Evolutionary conservation across 2,329 filamentous ascomycete genomes (phyloP).

Genomic region (Arthrobotrys pseudoclavata): DNA sequence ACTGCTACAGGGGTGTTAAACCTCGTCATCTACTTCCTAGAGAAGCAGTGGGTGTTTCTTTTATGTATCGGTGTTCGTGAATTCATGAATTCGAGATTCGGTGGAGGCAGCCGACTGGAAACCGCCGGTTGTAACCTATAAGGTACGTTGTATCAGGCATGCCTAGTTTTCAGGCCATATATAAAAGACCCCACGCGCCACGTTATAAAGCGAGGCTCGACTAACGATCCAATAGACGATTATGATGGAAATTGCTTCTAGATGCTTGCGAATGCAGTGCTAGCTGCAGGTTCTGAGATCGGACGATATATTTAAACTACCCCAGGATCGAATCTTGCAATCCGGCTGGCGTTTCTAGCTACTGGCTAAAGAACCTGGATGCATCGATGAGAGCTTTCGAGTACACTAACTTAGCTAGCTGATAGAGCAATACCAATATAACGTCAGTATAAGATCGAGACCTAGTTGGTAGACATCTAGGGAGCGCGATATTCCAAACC

Average conservation of each 20-base stretch:
- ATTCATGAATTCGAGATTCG: neutral
- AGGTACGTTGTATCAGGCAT: slow-evolving; percentile 29
- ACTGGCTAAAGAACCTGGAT: neutral
- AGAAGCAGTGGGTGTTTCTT: neutral
- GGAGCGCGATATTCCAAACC: neutral
- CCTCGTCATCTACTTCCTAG: neutral
- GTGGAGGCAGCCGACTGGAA: slow-evolving; percentile 1
- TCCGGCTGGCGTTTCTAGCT: neutral
- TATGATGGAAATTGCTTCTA: neutral
- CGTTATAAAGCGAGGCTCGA: slow-evolving; percentile 8
- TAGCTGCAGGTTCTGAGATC: slow-evolving; percentile 7
- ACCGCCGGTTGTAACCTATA: slow-evolving; percentile 5
- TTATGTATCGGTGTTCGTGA: neutral
- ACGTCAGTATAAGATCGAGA: neutral
- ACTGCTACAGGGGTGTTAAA: slow-evolving; percentile 9
- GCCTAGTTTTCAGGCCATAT: slow-evolving; percentile 33
- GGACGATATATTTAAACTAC: neutral
- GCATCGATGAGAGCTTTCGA: neutral
- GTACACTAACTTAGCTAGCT: neutral
- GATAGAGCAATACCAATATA: neutral
- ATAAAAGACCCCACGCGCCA: slow-evolving; percentile 12
- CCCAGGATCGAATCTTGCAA: neutral
- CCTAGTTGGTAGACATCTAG: neutral
- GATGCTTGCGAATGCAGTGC: neutral
- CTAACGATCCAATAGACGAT: slow-evolving; percentile 26